Base-by-base conservation (phyloP, 176 grass and related monocot genomes). In the Pontederia paniculata region DNA sequence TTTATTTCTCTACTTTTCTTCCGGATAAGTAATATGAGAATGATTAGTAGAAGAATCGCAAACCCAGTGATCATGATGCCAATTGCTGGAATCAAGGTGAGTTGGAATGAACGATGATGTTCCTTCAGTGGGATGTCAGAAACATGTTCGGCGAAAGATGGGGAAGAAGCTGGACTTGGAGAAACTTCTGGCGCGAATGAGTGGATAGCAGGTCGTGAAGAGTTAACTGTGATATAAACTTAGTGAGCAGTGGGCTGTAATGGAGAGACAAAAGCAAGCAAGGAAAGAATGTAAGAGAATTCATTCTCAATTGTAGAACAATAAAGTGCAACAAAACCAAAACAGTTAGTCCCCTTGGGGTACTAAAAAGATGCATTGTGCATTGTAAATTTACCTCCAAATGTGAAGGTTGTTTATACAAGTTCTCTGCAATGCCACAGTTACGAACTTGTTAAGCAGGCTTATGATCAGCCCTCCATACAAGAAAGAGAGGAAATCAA, bases 1-100 rank as follows among this genome's bases (percentile, higher is more conserved):
- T 70, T 89, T 55, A 97, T 69, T 77, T 89, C 79, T 79, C 68
- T 86, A 70, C 48, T 81, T 77, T 96, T 96, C 73, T 58, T 82
- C 67, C 70, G 73, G 54, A 96, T 96, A 9, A 89, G 82, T 58
- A 96, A 59, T 71, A 89, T 73, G 66, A 96, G 41, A 58, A 89
- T 74, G 55, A 96, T 42, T 58, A 96, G 51, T 46, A 96, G 62
- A 63, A 86, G 57, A 79, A 86, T 17, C 12, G 86, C 74, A 23
- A 87, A 52, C 67, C 82, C 82, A 73, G 74, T 86, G 74, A 96
- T 71, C 52, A 83, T 74, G 23, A 81, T 76, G 59, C 91, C 91
- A 61, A 89, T 79, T 58, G 52, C 47, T 57, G 81, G 62, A 73
- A 81, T 71, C 22, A 89, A 63, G 22, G 69, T 64, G 67, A 76